These are phyloP conservation scores for Coniochaeta pulveracea DNA, from an alignment of 2,329 filamentous ascomycete genomes.

Conservation along the genomic window DNA sequence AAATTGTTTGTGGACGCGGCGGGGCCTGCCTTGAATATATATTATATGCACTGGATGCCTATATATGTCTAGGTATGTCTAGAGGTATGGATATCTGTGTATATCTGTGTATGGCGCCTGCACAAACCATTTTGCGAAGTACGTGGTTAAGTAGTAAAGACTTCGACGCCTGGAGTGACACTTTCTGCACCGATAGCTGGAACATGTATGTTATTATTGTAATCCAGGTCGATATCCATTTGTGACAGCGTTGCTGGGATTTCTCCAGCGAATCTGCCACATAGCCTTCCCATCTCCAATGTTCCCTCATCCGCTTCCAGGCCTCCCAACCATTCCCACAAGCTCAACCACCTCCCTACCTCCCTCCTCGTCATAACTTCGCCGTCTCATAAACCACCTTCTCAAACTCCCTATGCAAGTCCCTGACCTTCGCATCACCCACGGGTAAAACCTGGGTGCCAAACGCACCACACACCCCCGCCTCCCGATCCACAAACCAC, in stretches of 20 bases:
- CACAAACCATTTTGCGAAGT: no score
- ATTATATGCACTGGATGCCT: no score
- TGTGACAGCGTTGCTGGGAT: background rate
- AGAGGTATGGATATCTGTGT: no score
- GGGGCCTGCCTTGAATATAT: no score
- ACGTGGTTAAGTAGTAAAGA: no score
- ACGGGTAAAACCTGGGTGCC: constrained; percentile 12
- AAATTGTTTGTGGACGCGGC: no score
- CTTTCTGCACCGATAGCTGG: no score
- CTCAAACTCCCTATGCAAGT: constrained; percentile 11
- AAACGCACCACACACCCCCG: constrained; percentile 15
- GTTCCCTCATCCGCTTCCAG: background rate
- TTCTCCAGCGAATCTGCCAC: no score
- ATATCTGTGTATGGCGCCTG: no score
- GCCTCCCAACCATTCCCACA: background rate
- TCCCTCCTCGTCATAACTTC: background rate
- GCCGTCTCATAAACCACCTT: constrained; percentile 8
- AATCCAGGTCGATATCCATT: background rate
- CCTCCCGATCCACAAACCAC: constrained; percentile 16
- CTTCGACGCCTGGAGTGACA: no score
- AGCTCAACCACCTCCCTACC: background rate
- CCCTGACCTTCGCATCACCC: constrained; percentile 6
- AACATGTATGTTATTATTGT: background rate
- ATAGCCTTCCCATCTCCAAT: no score
- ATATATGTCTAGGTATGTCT: no score